Base-by-base conservation (phyloP, 2,329 filamentous ascomycete species). In the Botrytis galanthina region DNA sequence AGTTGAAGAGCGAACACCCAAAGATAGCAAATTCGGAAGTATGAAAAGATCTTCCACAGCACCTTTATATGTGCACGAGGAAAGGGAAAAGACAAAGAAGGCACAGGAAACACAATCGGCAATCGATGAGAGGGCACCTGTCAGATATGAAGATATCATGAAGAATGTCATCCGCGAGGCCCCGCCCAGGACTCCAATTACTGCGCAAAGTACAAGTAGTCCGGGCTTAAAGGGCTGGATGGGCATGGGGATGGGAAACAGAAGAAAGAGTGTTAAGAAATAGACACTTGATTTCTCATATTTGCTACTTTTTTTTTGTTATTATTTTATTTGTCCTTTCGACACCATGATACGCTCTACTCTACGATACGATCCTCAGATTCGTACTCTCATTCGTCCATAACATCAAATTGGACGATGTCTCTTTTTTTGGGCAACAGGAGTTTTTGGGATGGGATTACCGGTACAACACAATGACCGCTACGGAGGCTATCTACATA, bases 61-160 rank as follows among this genome's bases (percentile, higher is more conserved):
- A 46, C 57, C 71, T 26, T 18, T 73, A 32, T 57, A 42, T 4
- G 35, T 66, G 71, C 59, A 57, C 18, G 59, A 69, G 22, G 54
- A 62, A 35, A 51, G 29, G n/a, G 46, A 29, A 39, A 68, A 39
- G 46, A 37, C 18, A 22, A 59, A 39, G 22, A 73, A 39, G 39
- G 12, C 29, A 39, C 35, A n/a, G 48, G 62, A 69, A 69, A 61
- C 62, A 26, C 37, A 59, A 60, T 72, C 71, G 10, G 71, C 71
- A 26, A 42, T 72, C 26, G 48, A 68, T 29, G 71, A 72, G 29
- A 70, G 73, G 18, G 70, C 54, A 3, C 73, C 76, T 7, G 14
- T 77, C 18, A 64, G 51, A 32, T 78, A 78, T 54, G 73, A 78
- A 26, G 76, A 79, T 51, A 74, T 78, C 35, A 77, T 78, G 73